Evolutionary conservation across 2,329 filamentous ascomycete species (phyloP).

Genomic region (Aspergillus floridensis): DNA sequence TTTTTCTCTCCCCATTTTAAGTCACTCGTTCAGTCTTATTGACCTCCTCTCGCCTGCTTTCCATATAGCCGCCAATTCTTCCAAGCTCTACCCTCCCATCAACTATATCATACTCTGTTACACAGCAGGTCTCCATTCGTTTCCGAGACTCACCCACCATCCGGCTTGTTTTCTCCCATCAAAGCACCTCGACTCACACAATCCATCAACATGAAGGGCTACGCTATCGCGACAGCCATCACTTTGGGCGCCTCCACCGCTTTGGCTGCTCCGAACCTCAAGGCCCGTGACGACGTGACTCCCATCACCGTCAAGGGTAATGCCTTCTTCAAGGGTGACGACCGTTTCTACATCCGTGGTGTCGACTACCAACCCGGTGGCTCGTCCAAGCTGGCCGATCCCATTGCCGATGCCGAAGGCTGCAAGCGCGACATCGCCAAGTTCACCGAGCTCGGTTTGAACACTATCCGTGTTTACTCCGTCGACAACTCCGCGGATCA

Average conservation of each 20-base stretch:
- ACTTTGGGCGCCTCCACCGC: constrained; percentile 47
- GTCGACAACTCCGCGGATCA: constrained; percentile 83
- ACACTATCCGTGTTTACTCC: constrained; percentile 89
- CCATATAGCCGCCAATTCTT: neutral
- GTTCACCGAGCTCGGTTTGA: constrained; percentile 83
- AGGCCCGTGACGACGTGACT: constrained; percentile 49
- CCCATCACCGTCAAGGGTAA: constrained; percentile 63
- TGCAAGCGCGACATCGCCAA: constrained; percentile 78
- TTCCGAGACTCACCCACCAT: neutral
- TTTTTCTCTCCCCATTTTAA: constrained; percentile 2
- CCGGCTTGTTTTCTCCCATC: neutral
- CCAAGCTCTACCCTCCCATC: neutral
- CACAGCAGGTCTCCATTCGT: neutral
- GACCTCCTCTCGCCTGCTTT: constrained; percentile 12
- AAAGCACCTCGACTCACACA: constrained; percentile 21
- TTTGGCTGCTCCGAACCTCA: constrained; percentile 43
- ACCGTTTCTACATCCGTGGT: constrained; percentile 55
- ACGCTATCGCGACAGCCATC: constrained; percentile 47
- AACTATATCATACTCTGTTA: constrained; percentile 3
- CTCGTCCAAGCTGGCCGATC: constrained; percentile 64
- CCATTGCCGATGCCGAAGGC: constrained; percentile 66
- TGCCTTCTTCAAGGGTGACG: constrained; percentile 62
- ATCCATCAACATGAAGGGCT: constrained; percentile 52
- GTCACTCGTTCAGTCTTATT: constrained; percentile 20
- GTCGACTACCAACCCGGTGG: constrained; percentile 67